Evolutionary conservation across 2,329 filamentous ascomycete genomes (phyloP), one percentile per base, ranked within the genome.

Genomic region (Bimuria novae-zelandiae): DNA sequence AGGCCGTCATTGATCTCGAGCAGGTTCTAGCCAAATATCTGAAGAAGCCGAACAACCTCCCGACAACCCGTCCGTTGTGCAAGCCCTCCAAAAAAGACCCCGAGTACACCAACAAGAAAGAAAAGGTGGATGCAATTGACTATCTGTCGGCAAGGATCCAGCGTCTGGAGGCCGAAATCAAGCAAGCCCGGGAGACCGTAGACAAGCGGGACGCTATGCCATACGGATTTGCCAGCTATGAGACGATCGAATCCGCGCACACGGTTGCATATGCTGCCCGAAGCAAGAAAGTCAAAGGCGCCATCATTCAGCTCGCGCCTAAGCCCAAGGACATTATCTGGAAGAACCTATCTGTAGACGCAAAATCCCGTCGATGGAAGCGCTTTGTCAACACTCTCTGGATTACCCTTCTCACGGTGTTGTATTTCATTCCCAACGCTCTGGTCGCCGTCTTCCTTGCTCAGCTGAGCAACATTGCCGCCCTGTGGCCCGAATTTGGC

Each of bases 211-310:
- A 93, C 69, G 88, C 92, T 14, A 89, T 96, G 82, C 82, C 90
- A 0, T 99, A 92, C 68, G 94, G 94, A 0, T 99, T 99, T 70
- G 92, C 93, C 7, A 97, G 91, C 64, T 99, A 94, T 76, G 86
- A 93, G 36, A 88, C 87, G 36, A 95, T 99, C 50, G 82, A 87
- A 52, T 90, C 96, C 63, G 91, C 94, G 0, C 94, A 99, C 68
- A 84, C 84, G 17, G 92, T 96, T 57, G 94, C 92, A 10, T 96
- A 89, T 74, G 83, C 87, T 8, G 85, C 89, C 19, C 89, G 89
- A 53, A 89, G 86, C 43, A 94, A 94, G 77, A 89, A 88, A 62
- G 90, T 90, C 0, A 82, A 89, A 35, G 90, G 90, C 4, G 86
- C 91, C 0, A 89, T 84, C 0, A 84, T 99, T 50, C 81, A 78